Evolutionary conservation across 2,329 filamentous ascomycete genomes (phyloP), one percentile per base, ranked within the genome.

Genomic region (Calonectria montana): DNA sequence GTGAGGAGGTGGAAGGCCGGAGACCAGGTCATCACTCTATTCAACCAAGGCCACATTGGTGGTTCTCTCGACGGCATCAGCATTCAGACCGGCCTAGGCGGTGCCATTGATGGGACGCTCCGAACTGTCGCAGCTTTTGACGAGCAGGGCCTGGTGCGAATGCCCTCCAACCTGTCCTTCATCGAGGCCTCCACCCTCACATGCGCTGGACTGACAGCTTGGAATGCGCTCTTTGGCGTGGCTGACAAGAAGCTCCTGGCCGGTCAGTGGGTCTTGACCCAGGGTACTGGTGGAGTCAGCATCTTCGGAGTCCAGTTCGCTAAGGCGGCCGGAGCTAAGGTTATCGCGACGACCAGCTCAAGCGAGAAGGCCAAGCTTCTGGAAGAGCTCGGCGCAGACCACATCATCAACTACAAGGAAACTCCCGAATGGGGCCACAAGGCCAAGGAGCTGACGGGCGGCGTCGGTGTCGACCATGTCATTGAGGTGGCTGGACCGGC

Each of bases 231-330:
- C 15, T 92, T 89, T 75, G 91, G 91, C 2, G 77, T 91, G 35
- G 82, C 82, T 75, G 83, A 84, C 27, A 79, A 81, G 71, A 78
- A 78, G 57, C 74, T 92, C 70, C 85, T 86, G 77, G 87, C 89
- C 0, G 91, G 91, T 4, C 82, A 89, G 72, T 86, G 81, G 76
- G 91, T 94, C 3, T 86, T 94, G 39, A 91, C 91, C 1, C 91
- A 94, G 81, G 92, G 92, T n/a, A 94, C 91, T 0, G 92, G 92
- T 23, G 92, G 92, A 70, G 92, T 94, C 9, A 90, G 87, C 73
- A 86, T 93, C 71, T 93, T 93, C 70, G 92, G 88, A 4, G 81
- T 93, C n/a, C 92, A 88, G 82, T 87, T 88, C 73, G 87, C 87
- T 66, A 87, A 87, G 77, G 86, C 85, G 1, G 86, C 85, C 4